Percentiles rank a stretch among this genome's conserved stretches.
These are phyloP conservation scores for Aspergillus bombycis DNA, from an alignment of 2,329 filamentous ascomycete genomes.

Conservation along the genomic window DNA sequence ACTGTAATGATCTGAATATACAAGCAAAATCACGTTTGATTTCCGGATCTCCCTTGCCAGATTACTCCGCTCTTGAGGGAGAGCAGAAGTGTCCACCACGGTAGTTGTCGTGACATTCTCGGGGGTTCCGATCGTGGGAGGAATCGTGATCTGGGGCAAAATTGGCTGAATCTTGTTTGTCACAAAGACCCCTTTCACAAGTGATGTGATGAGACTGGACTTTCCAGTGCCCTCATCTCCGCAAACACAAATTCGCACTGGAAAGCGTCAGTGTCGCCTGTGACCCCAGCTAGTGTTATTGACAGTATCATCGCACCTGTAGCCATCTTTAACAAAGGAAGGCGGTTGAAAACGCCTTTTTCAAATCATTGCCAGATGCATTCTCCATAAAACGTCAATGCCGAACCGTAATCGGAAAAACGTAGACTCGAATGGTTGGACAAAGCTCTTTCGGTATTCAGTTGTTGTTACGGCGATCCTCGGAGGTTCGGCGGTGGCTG, in stretches of 20 bases:
- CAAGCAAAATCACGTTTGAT: constrained; percentile 92
- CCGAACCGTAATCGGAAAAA: not conserved
- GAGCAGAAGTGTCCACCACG: constrained; percentile 94
- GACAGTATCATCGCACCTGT: constrained; percentile 24
- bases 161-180: constrained; percentile 93
- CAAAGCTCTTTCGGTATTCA: not conserved
- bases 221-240: constrained; percentile 96
- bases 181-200: constrained; percentile 97
- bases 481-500: constrained; percentile 22
- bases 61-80: constrained; percentile 88
- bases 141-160: constrained; percentile 92
- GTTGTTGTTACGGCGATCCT: constrained; percentile 14
- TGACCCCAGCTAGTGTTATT: constrained; percentile 6
- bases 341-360: constrained; percentile 7
- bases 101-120: constrained; percentile 93
- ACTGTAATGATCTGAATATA: constrained; percentile 98
- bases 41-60: constrained; percentile 94
- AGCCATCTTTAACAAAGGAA: constrained; percentile 23
- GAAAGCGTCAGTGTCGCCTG: constrained; percentile 9
- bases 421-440: not conserved
- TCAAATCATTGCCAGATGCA: constrained; percentile 19
- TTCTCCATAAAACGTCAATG: not conserved
- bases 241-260: constrained; percentile 92
- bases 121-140: constrained; percentile 86
- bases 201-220: constrained; percentile 87